These are phyloP conservation scores for Sarcodon aspratus DNA, from an alignment of 768 basidiomycete genomes.

Conservation along the genomic window DNA sequence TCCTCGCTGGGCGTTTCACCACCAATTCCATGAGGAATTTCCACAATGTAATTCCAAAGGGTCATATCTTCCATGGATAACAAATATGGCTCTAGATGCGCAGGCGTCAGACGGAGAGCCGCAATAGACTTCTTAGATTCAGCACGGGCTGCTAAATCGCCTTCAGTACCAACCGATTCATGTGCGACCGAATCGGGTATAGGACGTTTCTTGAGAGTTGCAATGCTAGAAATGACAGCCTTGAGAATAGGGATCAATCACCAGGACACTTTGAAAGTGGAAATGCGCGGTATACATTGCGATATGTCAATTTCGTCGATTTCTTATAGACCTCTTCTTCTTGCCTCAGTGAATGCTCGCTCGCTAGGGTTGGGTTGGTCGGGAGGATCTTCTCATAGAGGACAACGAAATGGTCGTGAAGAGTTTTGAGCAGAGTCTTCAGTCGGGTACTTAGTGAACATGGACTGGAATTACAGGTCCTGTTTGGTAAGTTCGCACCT, in stretches of 20 bases:
- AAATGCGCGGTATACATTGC: slow-evolving; percentile 42
- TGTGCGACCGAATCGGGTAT: slow-evolving; percentile 49
- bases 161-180: slow-evolving; percentile 70
- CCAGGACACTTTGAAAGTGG: slow-evolving; percentile 5
- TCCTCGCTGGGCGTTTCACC: slow-evolving; percentile 51
- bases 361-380: slow-evolving; percentile 47
- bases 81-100: slow-evolving; percentile 45
- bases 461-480: background rate
- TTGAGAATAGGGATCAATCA: slow-evolving; percentile 11
- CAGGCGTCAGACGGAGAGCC: slow-evolving; percentile 38
- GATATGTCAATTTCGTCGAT: slow-evolving; percentile 71
- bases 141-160: slow-evolving; percentile 41
- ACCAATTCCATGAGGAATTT: slow-evolving; percentile 57
- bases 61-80: slow-evolving; percentile 45
- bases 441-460: background rate
- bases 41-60: slow-evolving; percentile 60
- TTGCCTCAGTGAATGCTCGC: slow-evolving; percentile 72
- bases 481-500: slow-evolving; percentile 29
- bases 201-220: slow-evolving; percentile 38
- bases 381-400: slow-evolving; percentile 52
- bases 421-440: slow-evolving; percentile 62
- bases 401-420: slow-evolving; percentile 62
- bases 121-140: slow-evolving; percentile 44
- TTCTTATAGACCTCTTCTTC: slow-evolving; percentile 72
- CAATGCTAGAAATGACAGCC: slow-evolving; percentile 42